Evolutionary conservation across 2,329 filamentous ascomycete species (phyloP), one percentile per base, ranked within the genome.

Genomic region (Paecilomyces fulvus): DNA sequence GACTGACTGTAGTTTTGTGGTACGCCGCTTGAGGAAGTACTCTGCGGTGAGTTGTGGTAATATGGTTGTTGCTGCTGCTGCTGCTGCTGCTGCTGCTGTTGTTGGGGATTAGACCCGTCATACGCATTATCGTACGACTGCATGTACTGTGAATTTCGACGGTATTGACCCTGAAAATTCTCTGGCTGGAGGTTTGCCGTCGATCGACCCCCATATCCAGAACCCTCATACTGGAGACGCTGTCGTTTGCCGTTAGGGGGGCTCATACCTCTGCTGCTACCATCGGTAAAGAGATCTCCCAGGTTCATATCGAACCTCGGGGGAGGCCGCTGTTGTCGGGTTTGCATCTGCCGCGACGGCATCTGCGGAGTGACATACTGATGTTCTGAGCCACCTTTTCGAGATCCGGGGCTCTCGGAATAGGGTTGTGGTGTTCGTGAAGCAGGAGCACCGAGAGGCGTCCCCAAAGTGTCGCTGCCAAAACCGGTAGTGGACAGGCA

Each of bases 401-500:
- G 43, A 20, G 67, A 64, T 52, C 64, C 61, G 8, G 31, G 30
- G 7, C 60, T 58, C 12, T 60, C 60, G 3, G 56, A 14, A 30
- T 65, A 54, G 37, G 55, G 52, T 43, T 55, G 56, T 46, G 53
- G 17, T 51, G 52, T 49, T 28, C 62, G 55, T 20, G 63, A 55
- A 51, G 61, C 53, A 21, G 51, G 31, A 33, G 58, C 51, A 46
- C 55, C 33, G 28, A 63, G 28, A 59, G 62, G 50, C 69, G 60
- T 30, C 70, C 69, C 21, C 70, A 67, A 54, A 72, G 72, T 4
- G 71, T 71, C 30, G n/a, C 37, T 43, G 37, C 89, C 89, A 61
- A 95, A 95, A 0, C 90, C 90, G 17, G 88, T 92, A 0, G 87
- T 92, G 1, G 88, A 89, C 70, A 92, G 87, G 63, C 89, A 91